Percentiles rank a stretch among this genome's conserved stretches.
These are phyloP conservation scores for Rhizopus delemar DNA, from an alignment of 371 early-diverging fungal species.

Conservation along the genomic window DNA sequence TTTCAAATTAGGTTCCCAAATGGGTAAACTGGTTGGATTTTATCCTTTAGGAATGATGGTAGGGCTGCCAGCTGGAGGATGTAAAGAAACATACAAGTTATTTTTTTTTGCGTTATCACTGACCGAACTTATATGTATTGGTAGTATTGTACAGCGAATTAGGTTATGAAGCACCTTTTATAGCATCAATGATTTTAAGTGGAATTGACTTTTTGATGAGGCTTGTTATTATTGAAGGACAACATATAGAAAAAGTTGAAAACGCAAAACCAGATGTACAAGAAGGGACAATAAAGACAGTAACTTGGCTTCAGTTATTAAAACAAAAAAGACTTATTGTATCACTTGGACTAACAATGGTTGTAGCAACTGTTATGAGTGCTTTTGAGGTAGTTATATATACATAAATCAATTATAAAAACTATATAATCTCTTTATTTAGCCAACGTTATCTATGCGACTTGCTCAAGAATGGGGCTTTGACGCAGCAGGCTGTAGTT, in stretches of 20 bases:
- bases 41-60: conserved; percentile 65
- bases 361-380: conserved; percentile 45
- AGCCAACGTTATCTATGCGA: conserved; percentile 62
- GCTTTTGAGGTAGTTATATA: conserved; percentile 40
- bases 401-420: background rate
- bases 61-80: conserved; percentile 64
- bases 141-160: conserved; percentile 59
- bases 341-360: conserved; percentile 31
- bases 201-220: conserved; percentile 59
- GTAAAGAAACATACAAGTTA: background rate
- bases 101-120: background rate
- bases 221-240: conserved; percentile 50
- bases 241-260: conserved; percentile 7
- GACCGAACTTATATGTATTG: background rate
- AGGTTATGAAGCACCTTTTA: conserved; percentile 71
- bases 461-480: conserved; percentile 55
- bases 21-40: conserved; percentile 66
- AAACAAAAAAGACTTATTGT: conserved; percentile 34
- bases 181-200: conserved; percentile 67
- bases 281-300: background rate
- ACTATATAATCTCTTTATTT: conserved; percentile 2
- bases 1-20: conserved; percentile 39
- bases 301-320: conserved; percentile 26
- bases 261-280: conserved; percentile 16
- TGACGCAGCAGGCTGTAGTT: conserved; percentile 56